Evolutionary conservation across 2,329 filamentous ascomycete species (phyloP).

Genomic region (Sclerotinia subarctica): DNA sequence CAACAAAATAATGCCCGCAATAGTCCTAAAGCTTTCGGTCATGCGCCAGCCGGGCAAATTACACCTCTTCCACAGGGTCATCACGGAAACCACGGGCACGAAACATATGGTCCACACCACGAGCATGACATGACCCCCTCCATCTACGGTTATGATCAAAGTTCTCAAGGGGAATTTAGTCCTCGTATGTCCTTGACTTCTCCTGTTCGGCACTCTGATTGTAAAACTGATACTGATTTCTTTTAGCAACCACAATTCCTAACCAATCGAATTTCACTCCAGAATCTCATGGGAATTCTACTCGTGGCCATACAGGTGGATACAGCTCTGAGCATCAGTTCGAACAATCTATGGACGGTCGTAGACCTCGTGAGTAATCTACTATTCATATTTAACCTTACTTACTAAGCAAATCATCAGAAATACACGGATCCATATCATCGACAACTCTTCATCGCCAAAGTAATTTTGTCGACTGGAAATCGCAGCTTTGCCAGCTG

Average conservation of each 20-base stretch:
- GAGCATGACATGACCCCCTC: neutral
- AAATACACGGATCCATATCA: conserved; percentile 13
- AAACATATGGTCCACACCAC: conserved; percentile 13
- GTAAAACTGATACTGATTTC: neutral
- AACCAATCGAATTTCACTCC: conserved; percentile 19
- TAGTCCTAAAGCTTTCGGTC: conserved; percentile 7
- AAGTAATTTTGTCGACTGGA: conserved; percentile 15
- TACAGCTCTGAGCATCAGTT: conserved; percentile 20
- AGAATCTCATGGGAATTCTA: conserved; percentile 21
- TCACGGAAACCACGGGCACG: neutral
- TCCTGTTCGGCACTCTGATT: neutral
- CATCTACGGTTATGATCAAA: conserved; percentile 15
- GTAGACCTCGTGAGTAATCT: conserved; percentile 13
- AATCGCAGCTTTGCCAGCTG: conserved; percentile 17
- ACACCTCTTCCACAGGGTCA: neutral
- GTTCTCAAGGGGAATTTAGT: conserved; percentile 15
- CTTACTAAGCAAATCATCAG: neutral
- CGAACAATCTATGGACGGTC: conserved; percentile 7
- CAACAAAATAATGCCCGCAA: conserved; percentile 10
- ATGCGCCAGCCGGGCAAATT: conserved; percentile 3
- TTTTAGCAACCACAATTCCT: conserved; percentile 14
- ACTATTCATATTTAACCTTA: neutral
- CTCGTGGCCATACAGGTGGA: conserved; percentile 4
- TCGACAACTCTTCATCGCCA: conserved; percentile 16
- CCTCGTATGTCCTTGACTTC: conserved; percentile 8